Evolutionary conservation across 148 eudicot genomes (phyloP).

Genomic region (Cornus suecica): DNA sequence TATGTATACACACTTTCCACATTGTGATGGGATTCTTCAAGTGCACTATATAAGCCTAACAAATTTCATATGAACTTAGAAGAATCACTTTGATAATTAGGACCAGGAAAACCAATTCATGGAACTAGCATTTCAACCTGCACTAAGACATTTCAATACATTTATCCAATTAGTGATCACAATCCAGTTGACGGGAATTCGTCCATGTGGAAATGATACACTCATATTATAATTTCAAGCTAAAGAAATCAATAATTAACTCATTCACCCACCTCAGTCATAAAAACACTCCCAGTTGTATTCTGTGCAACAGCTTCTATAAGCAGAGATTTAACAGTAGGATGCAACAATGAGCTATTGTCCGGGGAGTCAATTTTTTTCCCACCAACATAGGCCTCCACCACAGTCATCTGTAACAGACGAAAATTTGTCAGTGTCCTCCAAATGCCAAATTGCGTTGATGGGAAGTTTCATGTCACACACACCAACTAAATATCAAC

Average conservation of each 20-base stretch:
- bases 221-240: neutral
- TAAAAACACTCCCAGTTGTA: constrained; percentile 75
- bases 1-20: neutral
- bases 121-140: neutral
- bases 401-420: constrained; percentile 66
- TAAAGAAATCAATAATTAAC: neutral
- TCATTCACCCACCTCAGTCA: constrained; percentile 46
- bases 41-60: neutral
- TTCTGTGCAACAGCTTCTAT: constrained; percentile 72
- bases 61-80: neutral
- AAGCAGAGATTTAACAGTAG: constrained; percentile 40
- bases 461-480: neutral
- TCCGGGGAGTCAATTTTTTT: constrained; percentile 50
- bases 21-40: neutral
- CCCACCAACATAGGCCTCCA: constrained; percentile 55
- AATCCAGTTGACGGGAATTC: neutral
- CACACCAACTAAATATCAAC: neutral
- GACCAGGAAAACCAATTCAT: neutral
- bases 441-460: neutral
- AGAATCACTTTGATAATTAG: neutral
- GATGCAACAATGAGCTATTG: constrained; percentile 43
- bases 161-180: neutral
- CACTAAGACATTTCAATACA: neutral
- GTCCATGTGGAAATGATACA: neutral
- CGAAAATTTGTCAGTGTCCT: neutral